Evolutionary conservation across 352 stramenopile species (phyloP).

Genomic region (Thalassiosira pacifica): DNA sequence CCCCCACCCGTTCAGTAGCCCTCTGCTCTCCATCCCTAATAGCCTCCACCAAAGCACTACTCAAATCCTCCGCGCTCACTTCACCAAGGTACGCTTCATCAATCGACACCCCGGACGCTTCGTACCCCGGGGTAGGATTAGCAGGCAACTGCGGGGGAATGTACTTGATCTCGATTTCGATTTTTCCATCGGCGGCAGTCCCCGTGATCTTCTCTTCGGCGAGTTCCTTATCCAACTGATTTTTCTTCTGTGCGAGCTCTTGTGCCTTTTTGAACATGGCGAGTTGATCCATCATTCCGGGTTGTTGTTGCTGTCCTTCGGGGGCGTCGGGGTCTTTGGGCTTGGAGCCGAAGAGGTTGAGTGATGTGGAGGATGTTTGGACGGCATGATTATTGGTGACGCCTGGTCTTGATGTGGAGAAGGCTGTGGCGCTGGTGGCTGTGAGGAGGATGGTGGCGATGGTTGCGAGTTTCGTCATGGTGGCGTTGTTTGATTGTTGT

Average conservation of each 20-base stretch:
- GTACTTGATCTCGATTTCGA: slow-evolving; percentile 79
- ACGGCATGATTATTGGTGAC: background rate
- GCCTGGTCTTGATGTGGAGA: slow-evolving; percentile 31
- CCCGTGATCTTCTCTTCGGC: slow-evolving; percentile 67
- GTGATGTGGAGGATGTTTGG: slow-evolving; percentile 35
- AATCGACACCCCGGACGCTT: slow-evolving; percentile 73
- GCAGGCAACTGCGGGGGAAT: slow-evolving; percentile 77
- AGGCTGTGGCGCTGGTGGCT: slow-evolving; percentile 47
- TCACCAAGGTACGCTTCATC: slow-evolving; percentile 77
- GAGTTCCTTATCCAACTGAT: slow-evolving; percentile 81
- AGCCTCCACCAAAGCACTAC: slow-evolving; percentile 67
- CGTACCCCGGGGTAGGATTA: slow-evolving; percentile 83
- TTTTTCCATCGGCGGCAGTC: slow-evolving; percentile 72
- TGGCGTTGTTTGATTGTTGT: slow-evolving; percentile 13
- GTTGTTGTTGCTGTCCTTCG: slow-evolving; percentile 7
- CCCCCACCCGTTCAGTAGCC: slow-evolving; percentile 67
- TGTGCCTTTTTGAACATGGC: slow-evolving; percentile 88
- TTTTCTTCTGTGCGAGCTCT: slow-evolving; percentile 84
- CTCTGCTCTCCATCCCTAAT: slow-evolving; percentile 72
- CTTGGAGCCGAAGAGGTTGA: slow-evolving; percentile 69
- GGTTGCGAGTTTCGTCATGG: slow-evolving; percentile 61
- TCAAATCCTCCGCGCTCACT: slow-evolving; percentile 76
- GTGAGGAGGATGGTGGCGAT: slow-evolving; percentile 54
- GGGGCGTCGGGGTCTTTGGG: slow-evolving; percentile 36
- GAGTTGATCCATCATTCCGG: slow-evolving; percentile 86